Evolutionary conservation across 306 rosid genomes (phyloP).

Genomic region (Medicago ruthenica): DNA sequence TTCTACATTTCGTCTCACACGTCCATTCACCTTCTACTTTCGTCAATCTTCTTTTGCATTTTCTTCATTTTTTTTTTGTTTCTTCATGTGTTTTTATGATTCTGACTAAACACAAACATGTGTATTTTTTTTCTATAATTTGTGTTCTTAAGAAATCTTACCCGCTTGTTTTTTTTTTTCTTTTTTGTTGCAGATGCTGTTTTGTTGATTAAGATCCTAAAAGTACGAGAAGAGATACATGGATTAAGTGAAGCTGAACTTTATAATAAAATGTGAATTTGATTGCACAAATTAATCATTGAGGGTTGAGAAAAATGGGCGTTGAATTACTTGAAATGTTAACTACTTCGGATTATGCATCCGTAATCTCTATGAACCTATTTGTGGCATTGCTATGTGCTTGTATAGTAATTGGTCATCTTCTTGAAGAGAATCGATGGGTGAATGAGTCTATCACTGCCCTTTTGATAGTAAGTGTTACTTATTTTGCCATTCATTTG

Average conservation of each 20-base stretch:
- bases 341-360: constrained; percentile 77
- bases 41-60: neutral
- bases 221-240: neutral
- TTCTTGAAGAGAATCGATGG: constrained; percentile 97
- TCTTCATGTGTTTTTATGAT: neutral
- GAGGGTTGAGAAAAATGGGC: constrained; percentile 58
- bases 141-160: neutral
- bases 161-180: neutral
- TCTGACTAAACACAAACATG: neutral
- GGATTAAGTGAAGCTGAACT: constrained; percentile 35
- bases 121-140: neutral
- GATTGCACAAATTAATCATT: neutral
- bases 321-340: constrained; percentile 53
- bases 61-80: neutral
- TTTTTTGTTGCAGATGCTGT: constrained; percentile 50
- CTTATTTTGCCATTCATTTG: neutral
- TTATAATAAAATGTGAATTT: constrained; percentile 35
- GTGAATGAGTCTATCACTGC: constrained; percentile 94
- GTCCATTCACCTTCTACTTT: constrained; percentile 2
- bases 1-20: neutral
- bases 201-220: constrained; percentile 43
- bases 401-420: constrained; percentile 95
- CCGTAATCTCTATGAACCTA: constrained; percentile 84
- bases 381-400: constrained; percentile 92
- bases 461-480: constrained; percentile 71